These are phyloP conservation scores for Phytophthora ramorum DNA, from an alignment of 352 stramenopile species.

Conservation along the genomic window DNA sequence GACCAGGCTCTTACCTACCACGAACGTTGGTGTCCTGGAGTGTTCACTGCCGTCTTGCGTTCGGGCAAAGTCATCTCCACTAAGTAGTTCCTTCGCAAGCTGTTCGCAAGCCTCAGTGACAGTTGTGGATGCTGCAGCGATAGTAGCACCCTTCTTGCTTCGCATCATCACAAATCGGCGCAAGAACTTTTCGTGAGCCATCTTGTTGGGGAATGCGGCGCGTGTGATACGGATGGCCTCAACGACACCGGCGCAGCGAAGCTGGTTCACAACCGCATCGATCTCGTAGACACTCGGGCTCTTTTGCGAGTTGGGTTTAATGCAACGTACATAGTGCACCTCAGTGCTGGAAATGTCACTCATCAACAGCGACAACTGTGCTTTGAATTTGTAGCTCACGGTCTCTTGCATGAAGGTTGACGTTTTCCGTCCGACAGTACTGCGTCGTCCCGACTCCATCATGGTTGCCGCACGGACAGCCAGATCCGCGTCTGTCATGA, in stretches of 20 bases:
- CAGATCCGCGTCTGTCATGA: conserved; percentile 70
- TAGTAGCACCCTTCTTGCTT: conserved; percentile 34
- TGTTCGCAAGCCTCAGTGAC: conserved; percentile 73
- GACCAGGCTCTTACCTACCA: conserved; percentile 89
- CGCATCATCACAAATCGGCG: conserved; percentile 84
- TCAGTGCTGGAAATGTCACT: conserved; percentile 87
- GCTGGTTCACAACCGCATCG: conserved; percentile 82
- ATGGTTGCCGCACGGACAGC: conserved; percentile 58
- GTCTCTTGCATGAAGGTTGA: conserved; percentile 90
- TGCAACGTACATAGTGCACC: conserved; percentile 91
- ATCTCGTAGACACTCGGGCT: conserved; percentile 86
- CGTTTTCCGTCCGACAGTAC: conserved; percentile 62
- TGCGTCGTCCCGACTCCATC: conserved; percentile 57
- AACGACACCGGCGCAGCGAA: conserved; percentile 90
- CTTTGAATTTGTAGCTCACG: conserved; percentile 92
- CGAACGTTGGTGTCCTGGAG: conserved; percentile 60
- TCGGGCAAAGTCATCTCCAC: conserved; percentile 46
- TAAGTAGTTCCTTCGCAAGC: conserved; percentile 57
- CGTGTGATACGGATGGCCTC: conserved; percentile 92
- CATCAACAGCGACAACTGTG: conserved; percentile 87
- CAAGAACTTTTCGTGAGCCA: conserved; percentile 92
- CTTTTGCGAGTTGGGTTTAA: conserved; percentile 92
- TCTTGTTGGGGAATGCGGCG: conserved; percentile 93
- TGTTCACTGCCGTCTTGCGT: conserved; percentile 41
- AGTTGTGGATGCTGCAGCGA: conserved; percentile 43